Percentiles rank a stretch among this genome's conserved stretches.
phyloP scores from a whole-genome alignment of 805 yeast species.

The Candida xiaguanensis region DNA sequence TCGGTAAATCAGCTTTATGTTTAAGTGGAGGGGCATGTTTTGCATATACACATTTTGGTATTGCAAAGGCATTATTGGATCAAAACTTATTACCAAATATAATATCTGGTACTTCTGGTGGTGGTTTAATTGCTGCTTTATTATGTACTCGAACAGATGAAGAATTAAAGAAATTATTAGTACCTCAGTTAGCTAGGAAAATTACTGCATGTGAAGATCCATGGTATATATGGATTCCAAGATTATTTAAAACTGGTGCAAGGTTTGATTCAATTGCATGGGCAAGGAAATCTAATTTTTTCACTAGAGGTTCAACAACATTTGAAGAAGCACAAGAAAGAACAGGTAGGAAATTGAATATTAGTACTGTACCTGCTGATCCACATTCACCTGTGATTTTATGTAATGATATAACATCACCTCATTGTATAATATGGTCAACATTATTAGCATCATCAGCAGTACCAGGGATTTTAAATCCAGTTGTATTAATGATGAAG shows the following conservation, averaged over 20 bases:
- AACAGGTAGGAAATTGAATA: slow-evolving; percentile 69
- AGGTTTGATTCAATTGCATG: slow-evolving; percentile 70
- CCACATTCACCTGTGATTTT: slow-evolving; percentile 78
- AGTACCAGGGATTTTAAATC: slow-evolving; percentile 78
- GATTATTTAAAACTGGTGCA: slow-evolving; percentile 76
- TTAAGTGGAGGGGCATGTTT: slow-evolving; percentile 80
- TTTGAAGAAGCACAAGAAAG: slow-evolving; percentile 64
- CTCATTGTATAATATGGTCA: slow-evolving; percentile 81
- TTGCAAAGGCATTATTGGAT: slow-evolving; percentile 66
- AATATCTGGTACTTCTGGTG: slow-evolving; percentile 78
- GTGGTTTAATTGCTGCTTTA: slow-evolving; percentile 72
- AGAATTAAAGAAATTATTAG: slow-evolving; percentile 53
- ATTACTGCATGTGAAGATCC: slow-evolving; percentile 71
- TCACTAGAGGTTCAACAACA: slow-evolving; percentile 69
- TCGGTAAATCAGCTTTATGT: slow-evolving; percentile 69
- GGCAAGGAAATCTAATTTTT: slow-evolving; percentile 67
- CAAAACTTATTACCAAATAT: slow-evolving; percentile 63
- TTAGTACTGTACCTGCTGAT: slow-evolving; percentile 78
- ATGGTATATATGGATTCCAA: slow-evolving; percentile 53
- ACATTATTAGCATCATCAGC: slow-evolving; percentile 74
- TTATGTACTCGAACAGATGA: slow-evolving; percentile 67
- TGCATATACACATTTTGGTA: slow-evolving; percentile 74
- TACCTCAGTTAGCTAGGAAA: slow-evolving; percentile 57
- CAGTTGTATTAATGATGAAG: slow-evolving; percentile 76
- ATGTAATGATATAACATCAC: slow-evolving; percentile 73